Conservation (phyloP, 2,329 filamentous ascomycete species). For the Penicillium polonicum region DNA sequence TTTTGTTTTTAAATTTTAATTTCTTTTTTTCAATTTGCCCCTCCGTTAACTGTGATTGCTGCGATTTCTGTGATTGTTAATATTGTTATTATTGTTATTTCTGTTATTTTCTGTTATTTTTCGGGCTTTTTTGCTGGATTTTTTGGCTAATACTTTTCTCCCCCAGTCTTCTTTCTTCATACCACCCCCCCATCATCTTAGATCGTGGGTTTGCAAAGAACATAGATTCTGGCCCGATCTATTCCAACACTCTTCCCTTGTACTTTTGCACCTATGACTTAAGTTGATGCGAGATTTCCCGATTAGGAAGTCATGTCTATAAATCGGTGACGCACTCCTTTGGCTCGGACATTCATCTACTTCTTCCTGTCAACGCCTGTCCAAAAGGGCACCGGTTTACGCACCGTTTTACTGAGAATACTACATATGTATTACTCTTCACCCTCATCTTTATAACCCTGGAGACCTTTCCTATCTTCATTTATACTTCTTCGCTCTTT, state of each 20-base stretch:
- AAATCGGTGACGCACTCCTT: conserved; percentile 20
- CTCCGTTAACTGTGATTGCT: conserved; percentile 3
- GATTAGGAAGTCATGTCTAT: conserved; percentile 18
- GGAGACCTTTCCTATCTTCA: neutral
- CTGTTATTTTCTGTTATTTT: neutral
- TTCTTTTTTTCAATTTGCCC: neutral
- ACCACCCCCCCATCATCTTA: neutral
- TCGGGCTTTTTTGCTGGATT: neutral
- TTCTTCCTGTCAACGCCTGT: conserved; percentile 9
- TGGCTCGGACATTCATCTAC: conserved; percentile 10
- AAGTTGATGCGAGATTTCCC: conserved; percentile 10
- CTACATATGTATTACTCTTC: neutral
- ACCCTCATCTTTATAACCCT: conserved; percentile 2
- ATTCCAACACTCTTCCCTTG: neutral
- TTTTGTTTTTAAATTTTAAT: conserved; percentile 3
- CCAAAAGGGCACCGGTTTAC: conserved; percentile 4
- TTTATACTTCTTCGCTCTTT: conserved; percentile 1
- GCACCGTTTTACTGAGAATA: neutral
- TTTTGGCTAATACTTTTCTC: neutral
- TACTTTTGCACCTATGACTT: conserved; percentile 1
- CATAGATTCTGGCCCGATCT: conserved; percentile 4
- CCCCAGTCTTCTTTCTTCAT: neutral
- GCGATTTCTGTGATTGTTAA: conserved; percentile 6
- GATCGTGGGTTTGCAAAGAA: neutral
- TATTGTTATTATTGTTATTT: neutral